Evolutionary conservation across 1,284 basidiomycete species (phyloP).

Genomic region (Moniliophthora roreri): DNA sequence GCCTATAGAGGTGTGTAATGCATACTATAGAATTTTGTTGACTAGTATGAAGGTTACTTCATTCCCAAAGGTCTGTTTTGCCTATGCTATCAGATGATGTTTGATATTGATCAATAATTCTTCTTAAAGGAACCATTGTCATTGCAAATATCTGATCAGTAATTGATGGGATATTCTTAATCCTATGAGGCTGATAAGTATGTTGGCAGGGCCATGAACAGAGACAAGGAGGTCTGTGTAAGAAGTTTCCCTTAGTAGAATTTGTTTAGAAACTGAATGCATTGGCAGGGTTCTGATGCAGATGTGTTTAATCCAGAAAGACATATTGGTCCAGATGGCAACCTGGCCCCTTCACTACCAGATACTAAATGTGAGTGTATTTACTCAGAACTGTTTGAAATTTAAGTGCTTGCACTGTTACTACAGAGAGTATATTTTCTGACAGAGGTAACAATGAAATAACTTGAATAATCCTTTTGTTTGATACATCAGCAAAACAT

Average conservation of each 20-base stretch:
- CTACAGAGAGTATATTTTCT: conserved; percentile 3
- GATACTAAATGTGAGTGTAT: conserved; percentile 3
- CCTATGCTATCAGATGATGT: background rate
- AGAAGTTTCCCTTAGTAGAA: background rate
- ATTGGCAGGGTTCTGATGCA: background rate
- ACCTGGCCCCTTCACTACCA: background rate
- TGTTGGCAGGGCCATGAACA: conserved; percentile 16
- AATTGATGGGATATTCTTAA: background rate
- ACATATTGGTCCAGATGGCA: conserved; percentile 3
- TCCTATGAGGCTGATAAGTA: background rate
- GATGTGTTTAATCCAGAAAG: conserved; percentile 1
- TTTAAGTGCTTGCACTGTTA: background rate
- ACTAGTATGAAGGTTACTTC: conserved; percentile 29
- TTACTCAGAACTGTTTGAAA: background rate
- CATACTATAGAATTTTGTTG: background rate
- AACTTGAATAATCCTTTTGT: background rate
- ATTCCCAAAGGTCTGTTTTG: conserved; percentile 21
- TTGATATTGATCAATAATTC: conserved; percentile 8
- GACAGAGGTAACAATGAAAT: background rate
- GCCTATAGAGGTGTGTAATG: background rate
- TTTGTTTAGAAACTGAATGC: background rate
- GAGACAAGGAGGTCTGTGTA: conserved; percentile 1
- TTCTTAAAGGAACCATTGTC: conserved; percentile 12
- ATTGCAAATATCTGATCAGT: conserved; percentile 25
- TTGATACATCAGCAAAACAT: too few species aligned